Percentiles rank a stretch among this genome's conserved stretches.
These are phyloP conservation scores for Cicer chorassanicum DNA, from an alignment of 306 rosid genomes.

Conservation along the genomic window DNA sequence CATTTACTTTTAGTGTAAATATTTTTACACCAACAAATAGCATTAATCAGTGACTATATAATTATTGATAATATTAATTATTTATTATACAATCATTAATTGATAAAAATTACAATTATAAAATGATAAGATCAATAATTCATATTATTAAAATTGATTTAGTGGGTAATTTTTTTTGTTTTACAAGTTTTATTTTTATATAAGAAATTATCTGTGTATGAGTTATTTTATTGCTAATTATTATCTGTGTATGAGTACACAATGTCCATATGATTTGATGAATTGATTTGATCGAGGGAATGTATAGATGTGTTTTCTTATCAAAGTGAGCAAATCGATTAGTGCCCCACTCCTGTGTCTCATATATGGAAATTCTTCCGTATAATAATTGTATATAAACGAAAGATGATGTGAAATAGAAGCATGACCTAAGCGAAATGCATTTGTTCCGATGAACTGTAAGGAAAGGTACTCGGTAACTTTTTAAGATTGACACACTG, in stretches of 20 bases:
- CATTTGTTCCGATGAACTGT: slow-evolving; percentile 49
- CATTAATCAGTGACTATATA: too few species aligned
- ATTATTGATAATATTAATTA: too few species aligned
- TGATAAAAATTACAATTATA: too few species aligned
- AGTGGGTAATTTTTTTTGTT: neutral
- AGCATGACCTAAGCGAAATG: slow-evolving; percentile 43
- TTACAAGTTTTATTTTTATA: neutral
- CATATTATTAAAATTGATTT: neutral
- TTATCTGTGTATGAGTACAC: too few species aligned
- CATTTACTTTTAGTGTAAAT: too few species aligned
- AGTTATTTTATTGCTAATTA: too few species aligned
- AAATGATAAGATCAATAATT: too few species aligned
- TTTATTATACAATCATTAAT: too few species aligned
- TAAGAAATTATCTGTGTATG: too few species aligned
- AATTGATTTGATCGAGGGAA: neutral
- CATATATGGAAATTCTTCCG: slow-evolving; percentile 6
- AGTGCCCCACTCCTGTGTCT: neutral
- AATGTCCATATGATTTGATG: neutral
- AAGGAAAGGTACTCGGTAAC: slow-evolving; percentile 44
- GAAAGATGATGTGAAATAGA: slow-evolving; percentile 38
- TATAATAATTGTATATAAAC: slow-evolving; percentile 4
- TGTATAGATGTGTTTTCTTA: too few species aligned
- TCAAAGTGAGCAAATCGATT: neutral
- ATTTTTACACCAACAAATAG: too few species aligned
- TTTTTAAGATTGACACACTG: slow-evolving; percentile 40